phyloP scores from a whole-genome alignment of 768 basidiomycete species.

The Phlegmacium glaucopus region DNA sequence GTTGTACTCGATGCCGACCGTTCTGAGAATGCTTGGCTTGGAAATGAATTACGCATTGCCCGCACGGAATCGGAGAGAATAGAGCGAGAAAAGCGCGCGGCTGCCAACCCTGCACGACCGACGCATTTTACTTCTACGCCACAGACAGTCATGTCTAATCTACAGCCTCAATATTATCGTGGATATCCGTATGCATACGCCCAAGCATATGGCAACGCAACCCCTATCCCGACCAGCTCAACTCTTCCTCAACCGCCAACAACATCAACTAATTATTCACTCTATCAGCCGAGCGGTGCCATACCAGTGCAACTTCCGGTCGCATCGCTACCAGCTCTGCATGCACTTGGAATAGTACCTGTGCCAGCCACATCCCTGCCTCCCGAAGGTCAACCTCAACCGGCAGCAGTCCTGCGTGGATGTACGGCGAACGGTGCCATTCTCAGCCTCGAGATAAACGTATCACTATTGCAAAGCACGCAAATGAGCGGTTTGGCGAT shows the following conservation, averaged over 20 bases:
- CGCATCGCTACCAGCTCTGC: constrained; percentile 58
- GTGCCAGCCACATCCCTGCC: constrained; percentile 55
- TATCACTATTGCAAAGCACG: constrained; percentile 65
- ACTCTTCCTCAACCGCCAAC: constrained; percentile 28
- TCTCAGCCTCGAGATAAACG: constrained; percentile 76
- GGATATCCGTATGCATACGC: constrained; percentile 64
- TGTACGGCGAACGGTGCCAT: constrained; percentile 69
- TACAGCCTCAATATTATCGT: constrained; percentile 58
- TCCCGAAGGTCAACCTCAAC: constrained; percentile 54
- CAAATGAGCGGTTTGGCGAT: constrained; percentile 76
- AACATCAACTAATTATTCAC: constrained; percentile 28
- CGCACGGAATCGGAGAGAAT: constrained; percentile 64
- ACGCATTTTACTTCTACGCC: constrained; percentile 34
- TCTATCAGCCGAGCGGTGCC: constrained; percentile 36
- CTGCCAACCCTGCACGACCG: constrained; percentile 39
- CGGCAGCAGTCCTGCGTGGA: constrained; percentile 73
- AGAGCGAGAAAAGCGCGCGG: constrained; percentile 65
- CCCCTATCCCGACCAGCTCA: constrained; percentile 31
- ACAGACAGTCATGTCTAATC: constrained; percentile 24
- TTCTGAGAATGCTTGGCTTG: constrained; percentile 52
- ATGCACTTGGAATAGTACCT: constrained; percentile 71
- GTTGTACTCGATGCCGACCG: constrained; percentile 66
- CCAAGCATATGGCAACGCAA: constrained; percentile 47
- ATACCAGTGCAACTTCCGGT: constrained; percentile 74
- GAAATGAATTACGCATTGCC: constrained; percentile 57